phyloP scores from a whole-genome alignment of 1,284 basidiomycete genomes.

The Neonothopanus nambi region DNA sequence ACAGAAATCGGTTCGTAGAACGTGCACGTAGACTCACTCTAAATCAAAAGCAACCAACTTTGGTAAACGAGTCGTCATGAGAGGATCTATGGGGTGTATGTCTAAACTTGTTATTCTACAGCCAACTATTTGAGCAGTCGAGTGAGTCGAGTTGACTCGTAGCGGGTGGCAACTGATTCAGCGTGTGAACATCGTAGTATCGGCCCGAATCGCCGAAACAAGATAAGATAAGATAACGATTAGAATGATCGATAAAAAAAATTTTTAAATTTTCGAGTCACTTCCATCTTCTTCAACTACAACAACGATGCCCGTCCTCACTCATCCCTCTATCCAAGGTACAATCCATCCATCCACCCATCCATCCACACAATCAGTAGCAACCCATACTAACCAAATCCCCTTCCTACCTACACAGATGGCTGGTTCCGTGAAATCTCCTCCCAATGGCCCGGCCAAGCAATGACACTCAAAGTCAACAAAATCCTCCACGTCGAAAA shows the following conservation, averaged over 20 bases:
- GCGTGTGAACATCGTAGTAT: no score
- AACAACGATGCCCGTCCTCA: constrained; percentile 13
- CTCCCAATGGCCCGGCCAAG: constrained; percentile 96
- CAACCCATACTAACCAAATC: no score
- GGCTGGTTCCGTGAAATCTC: constrained; percentile 99
- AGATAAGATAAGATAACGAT: no score
- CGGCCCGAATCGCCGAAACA: no score
- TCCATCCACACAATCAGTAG: neutral
- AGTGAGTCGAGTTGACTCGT: no score
- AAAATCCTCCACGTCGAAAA: constrained; percentile 95
- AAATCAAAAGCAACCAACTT: constrained; percentile 82
- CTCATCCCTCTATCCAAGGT: constrained; percentile 20
- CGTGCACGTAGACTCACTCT: constrained; percentile 56
- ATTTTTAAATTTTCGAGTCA: no score
- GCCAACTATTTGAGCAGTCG: no score
- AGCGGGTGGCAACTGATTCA: no score
- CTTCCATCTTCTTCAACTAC: neutral
- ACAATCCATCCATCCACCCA: neutral
- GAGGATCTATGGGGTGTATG: no score
- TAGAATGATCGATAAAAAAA: no score
- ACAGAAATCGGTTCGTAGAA: neutral
- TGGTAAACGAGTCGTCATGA: constrained; percentile 44
- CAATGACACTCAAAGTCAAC: constrained; percentile 94
- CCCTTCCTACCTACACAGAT: constrained; percentile 48
- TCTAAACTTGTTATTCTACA: no score